Percentiles rank a stretch among this genome's conserved stretches.
Evolutionary conservation across 225 moss, liverwort and hornwort genomes (phyloP).

Genomic region (Marchantia paleacea): DNA sequence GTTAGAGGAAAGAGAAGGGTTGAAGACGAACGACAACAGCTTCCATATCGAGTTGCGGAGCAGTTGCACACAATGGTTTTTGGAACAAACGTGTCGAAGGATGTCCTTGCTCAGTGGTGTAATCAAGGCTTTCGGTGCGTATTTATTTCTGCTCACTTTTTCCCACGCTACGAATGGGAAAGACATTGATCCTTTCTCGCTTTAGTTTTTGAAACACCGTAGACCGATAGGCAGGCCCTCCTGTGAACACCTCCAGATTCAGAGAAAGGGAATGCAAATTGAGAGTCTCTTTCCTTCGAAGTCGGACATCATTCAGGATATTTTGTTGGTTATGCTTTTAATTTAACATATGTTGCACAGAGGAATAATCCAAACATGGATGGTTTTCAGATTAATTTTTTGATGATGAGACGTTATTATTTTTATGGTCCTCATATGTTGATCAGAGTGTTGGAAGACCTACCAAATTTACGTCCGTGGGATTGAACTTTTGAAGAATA

Average conservation of each 20-base stretch:
- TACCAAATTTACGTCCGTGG: too few relatives aligned
- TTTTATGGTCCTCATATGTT: too few relatives aligned
- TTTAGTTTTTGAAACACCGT: neutral
- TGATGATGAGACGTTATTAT: too few relatives aligned
- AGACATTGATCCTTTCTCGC: neutral
- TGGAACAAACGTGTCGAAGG: conserved; percentile 72
- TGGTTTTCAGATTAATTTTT: too few relatives aligned
- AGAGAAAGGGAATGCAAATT: neutral
- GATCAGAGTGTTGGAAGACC: too few relatives aligned
- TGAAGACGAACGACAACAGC: conserved; percentile 78
- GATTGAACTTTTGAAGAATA: too few relatives aligned
- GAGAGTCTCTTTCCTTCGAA: neutral
- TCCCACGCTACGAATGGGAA: neutral
- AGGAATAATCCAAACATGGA: neutral
- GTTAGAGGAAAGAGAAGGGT: conserved; percentile 89
- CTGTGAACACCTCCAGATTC: neutral
- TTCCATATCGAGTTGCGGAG: conserved; percentile 76
- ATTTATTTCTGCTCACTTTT: neutral
- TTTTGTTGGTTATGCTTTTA: neutral
- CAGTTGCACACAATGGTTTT: conserved; percentile 93
- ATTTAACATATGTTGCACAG: neutral
- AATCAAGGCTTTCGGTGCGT: conserved; percentile 96
- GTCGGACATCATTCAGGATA: neutral
- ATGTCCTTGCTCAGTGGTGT: conserved; percentile 97
- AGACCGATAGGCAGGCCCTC: neutral